phyloP scores from a whole-genome alignment of 257 asterid species.

The Gentiana straminea region DNA sequence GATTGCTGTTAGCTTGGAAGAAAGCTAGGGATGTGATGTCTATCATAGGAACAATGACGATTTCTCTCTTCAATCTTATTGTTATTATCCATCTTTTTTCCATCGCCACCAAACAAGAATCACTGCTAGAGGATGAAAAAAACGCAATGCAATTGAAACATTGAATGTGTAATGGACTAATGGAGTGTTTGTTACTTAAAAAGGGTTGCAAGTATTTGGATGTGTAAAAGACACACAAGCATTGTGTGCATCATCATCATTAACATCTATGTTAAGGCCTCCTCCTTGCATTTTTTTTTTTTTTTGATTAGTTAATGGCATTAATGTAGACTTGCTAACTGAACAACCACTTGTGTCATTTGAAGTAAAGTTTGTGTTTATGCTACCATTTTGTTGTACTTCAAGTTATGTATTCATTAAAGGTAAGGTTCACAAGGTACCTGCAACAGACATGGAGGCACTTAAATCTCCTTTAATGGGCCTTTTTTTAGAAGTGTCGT shows the following conservation, averaged over 20 bases:
- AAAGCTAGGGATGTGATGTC: constrained; percentile 7
- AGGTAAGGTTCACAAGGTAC: constrained; percentile 73
- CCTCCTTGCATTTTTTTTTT: constrained; percentile 7
- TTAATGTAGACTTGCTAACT: constrained; percentile 14
- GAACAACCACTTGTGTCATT: constrained; percentile 4
- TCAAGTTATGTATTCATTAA: too few species aligned
- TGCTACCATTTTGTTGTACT: constrained; percentile 12
- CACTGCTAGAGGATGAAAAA: neutral
- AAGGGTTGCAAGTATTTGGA: constrained; percentile 8
- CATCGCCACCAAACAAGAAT: constrained; percentile 23
- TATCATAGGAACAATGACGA: constrained; percentile 31
- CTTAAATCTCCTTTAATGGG: constrained; percentile 96
- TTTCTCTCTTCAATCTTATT: constrained; percentile 13
- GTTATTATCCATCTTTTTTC: constrained; percentile 3
- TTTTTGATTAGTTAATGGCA: constrained; percentile 1
- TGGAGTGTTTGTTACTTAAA: constrained; percentile 15
- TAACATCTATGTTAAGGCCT: constrained; percentile 5
- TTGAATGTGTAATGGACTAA: too few species aligned
- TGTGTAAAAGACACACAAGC: constrained; percentile 3
- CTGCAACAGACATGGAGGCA: constrained; percentile 90
- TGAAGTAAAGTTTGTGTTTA: constrained; percentile 11
- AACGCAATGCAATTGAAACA: too few species aligned
- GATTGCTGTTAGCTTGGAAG: constrained; percentile 1
- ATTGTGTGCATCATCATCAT: neutral
- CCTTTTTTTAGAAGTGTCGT: constrained; percentile 80